Evolutionary conservation across 768 basidiomycete genomes (phyloP).

Genomic region (Lentinula guzmanii): DNA sequence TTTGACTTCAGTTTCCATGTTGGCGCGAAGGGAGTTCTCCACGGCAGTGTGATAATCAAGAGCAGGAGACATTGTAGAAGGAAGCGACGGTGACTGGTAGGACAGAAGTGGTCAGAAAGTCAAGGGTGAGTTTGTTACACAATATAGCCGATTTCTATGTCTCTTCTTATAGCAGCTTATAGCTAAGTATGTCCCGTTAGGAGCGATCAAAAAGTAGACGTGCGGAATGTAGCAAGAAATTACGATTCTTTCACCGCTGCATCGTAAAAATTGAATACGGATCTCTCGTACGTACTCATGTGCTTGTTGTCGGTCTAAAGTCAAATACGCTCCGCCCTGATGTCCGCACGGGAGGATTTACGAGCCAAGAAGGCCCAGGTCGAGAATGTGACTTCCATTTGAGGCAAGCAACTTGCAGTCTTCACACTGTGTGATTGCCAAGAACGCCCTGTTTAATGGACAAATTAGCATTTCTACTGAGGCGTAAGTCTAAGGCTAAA

Average conservation of each 20-base stretch:
- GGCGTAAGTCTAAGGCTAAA: neutral
- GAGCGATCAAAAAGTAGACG: neutral
- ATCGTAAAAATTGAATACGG: neutral
- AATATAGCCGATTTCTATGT: neutral
- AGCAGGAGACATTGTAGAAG: slow-evolving; percentile 2
- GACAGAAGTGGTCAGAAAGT: neutral
- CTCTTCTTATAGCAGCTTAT: neutral
- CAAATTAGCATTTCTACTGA: neutral
- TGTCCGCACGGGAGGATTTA: neutral
- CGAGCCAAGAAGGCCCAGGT: neutral
- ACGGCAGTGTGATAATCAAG: slow-evolving; percentile 7
- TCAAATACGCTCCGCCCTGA: neutral
- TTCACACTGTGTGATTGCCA: neutral
- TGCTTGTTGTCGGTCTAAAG: neutral
- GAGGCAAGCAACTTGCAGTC: neutral
- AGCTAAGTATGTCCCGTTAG: neutral
- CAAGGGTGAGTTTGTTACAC: neutral
- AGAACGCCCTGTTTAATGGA: neutral
- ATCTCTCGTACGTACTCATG: neutral
- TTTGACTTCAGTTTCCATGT: neutral
- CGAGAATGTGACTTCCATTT: neutral
- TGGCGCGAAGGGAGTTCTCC: neutral
- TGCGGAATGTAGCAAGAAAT: neutral
- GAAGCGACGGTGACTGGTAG: neutral
- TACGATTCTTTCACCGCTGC: neutral